Evolutionary conservation across 2,329 filamentous ascomycete species (phyloP).

Genomic region (Colletotrichum siamense): DNA sequence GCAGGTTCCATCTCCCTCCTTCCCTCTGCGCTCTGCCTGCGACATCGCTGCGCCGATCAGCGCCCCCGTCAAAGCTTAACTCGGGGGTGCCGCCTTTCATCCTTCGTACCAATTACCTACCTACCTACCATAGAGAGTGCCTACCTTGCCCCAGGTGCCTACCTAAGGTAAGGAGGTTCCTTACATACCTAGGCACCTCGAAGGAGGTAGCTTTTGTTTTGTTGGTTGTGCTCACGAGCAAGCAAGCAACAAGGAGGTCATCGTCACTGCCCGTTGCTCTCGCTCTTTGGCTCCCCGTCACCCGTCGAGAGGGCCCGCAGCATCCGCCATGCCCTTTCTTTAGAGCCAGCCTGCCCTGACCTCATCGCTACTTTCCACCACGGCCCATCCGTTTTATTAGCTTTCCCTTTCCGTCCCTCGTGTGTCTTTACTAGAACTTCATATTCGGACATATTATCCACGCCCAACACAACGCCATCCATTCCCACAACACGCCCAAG

Average conservation of each 20-base stretch:
- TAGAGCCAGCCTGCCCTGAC: not conserved
- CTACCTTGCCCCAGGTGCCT: not conserved
- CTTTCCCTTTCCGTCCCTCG: not conserved
- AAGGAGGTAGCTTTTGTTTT: not conserved
- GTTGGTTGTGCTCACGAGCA: not conserved
- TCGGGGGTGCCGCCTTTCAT: not conserved
- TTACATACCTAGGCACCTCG: not conserved
- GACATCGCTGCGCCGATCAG: conserved; percentile 22
- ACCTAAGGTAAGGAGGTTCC: not conserved
- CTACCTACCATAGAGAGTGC: too few relatives aligned
- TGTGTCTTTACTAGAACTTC: not conserved
- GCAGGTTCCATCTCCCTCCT: not conserved
- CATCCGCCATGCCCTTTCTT: not conserved
- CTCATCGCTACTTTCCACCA: not conserved
- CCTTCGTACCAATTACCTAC: not conserved
- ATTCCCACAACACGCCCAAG: not conserved
- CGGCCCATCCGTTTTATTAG: not conserved
- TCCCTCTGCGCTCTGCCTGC: not conserved
- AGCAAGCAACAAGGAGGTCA: not conserved
- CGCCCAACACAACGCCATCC: not conserved
- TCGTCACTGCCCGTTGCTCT: not conserved
- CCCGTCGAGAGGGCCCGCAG: not conserved
- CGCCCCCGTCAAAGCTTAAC: conserved; percentile 19
- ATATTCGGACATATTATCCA: not conserved
- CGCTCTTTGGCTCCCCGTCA: not conserved